Base-by-base conservation (phyloP, 208 protist species). In the Leptomonas pyrrhocoris region DNA sequence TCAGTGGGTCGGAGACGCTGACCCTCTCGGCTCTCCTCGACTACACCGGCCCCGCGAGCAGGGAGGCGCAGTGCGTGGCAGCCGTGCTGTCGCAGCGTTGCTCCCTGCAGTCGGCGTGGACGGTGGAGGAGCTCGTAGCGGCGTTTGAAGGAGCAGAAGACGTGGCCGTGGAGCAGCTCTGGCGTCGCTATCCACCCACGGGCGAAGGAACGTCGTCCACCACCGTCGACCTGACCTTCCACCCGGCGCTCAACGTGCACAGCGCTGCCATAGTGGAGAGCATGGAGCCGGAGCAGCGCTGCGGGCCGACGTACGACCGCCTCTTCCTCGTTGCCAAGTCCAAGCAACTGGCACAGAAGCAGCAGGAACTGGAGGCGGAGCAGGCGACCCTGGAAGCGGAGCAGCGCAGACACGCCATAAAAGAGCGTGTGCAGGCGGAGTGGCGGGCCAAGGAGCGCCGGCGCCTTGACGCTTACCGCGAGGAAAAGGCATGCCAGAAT, bases 251-350 rank as follows among this genome's bases (percentile, higher is more conserved):
- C 16, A 76, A 81, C 45, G 56, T 38, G n/a, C 2, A 48, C 28
- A 82, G 74, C 38, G 68, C 68, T 21, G 55, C 34, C 25, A 55
- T 85, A 3, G 49, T 74, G 25, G 43, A 60, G 19, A 16, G 54
- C 31, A 54, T 71, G 68, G 43, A 64, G 30, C 30, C 57, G 34
- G 55, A 59, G 45, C 43, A 81, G 46, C 62, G 72, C 12, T 48
- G 64, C 38, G 59, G 51, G 38, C 66, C 68, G 46, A 62, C 70
- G 28, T 69, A 89, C 69, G 73, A 93, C 42, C 84, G 88, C 12
- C 81, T 93, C 23, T 93, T 81, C 59, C 48, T 72, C 3, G 55
- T 6, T n/a, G 84, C 83, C 25, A 77, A 69, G 19, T 43, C 50
- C 55, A 77, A 80, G 59, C 88, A 90, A 64, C 59, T 86, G 8